Evolutionary conservation across 163 green algal genomes (phyloP).

Genomic region (Chlamydomonas reinhardtii): DNA sequence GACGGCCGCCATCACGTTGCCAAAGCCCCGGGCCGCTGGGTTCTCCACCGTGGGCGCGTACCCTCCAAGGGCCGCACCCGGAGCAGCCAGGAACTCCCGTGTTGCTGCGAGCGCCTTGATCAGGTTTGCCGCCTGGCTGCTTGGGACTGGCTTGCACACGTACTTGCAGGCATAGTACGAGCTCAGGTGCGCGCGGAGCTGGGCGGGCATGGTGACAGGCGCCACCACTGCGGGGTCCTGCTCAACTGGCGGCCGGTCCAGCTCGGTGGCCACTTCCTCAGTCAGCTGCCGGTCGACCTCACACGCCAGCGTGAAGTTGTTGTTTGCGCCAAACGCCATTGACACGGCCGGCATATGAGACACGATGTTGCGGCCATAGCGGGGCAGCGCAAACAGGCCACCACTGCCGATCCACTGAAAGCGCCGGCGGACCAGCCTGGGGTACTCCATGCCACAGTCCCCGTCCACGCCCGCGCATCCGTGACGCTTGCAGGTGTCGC

Average conservation of each 20-base stretch:
- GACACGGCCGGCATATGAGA: neutral
- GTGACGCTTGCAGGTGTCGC: neutral
- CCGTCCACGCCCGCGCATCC: neutral
- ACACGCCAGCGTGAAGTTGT: neutral
- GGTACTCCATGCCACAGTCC: constrained; percentile 13
- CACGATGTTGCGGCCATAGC: neutral
- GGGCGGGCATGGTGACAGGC: too few relatives aligned
- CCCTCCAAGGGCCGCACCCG: too few relatives aligned
- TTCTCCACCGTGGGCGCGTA: too few relatives aligned
- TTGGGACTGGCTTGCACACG: neutral
- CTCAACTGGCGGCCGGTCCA: neutral
- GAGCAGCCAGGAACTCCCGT: neutral
- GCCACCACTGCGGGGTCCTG: neutral
- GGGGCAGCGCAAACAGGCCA: constrained; percentile 7
- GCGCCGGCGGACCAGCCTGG: neutral
- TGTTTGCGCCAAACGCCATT: constrained; percentile 14
- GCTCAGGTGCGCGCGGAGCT: too few relatives aligned
- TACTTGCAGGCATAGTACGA: constrained; percentile 7
- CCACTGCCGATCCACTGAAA: neutral
- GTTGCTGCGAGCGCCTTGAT: neutral
- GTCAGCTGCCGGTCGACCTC: constrained; percentile 14
- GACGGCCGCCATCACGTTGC: neutral
- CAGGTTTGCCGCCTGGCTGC: neutral
- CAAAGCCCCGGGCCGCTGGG: neutral
- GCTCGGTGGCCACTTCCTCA: neutral